These are phyloP conservation scores for Wickerhamomyces rabaulensis DNA, from an alignment of 805 yeast genomes.

Conservation along the genomic window DNA sequence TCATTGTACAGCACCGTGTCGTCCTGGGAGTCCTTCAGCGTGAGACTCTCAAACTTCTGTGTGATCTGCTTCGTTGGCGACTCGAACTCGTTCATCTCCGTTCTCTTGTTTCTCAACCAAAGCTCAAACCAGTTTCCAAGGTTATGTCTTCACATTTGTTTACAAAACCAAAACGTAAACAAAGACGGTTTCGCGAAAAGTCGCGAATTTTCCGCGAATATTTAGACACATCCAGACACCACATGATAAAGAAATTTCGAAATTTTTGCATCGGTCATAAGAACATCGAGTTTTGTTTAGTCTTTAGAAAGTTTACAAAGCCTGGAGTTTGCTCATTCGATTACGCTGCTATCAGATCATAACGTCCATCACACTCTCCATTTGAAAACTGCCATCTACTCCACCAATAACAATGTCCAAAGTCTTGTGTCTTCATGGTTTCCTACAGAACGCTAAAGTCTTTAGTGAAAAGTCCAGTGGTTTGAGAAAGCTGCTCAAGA, in stretches of 20 bases:
- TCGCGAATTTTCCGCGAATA: background rate
- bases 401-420: constrained; percentile 29
- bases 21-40: background rate
- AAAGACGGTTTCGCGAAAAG: background rate
- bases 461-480: constrained; percentile 91
- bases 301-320: background rate
- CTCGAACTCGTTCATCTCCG: background rate
- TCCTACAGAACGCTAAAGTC: constrained; percentile 74
- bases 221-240: background rate
- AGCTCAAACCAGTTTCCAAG: no score
- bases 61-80: background rate
- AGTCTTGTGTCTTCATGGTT: constrained; percentile 87
- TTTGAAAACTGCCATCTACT: background rate
- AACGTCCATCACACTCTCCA: no score
- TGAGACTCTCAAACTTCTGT: background rate
- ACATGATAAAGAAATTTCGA: background rate
- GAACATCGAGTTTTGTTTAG: background rate
- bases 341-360: no score
- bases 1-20: background rate
- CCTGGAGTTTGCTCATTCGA: no score
- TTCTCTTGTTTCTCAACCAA: no score
- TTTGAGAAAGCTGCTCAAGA: constrained; percentile 67
- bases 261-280: background rate
- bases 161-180: background rate
- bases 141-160: background rate